Evolutionary conservation across 352 stramenopile genomes (phyloP), one percentile per base, ranked within the genome.

Genomic region (Phytophthora sojae): DNA sequence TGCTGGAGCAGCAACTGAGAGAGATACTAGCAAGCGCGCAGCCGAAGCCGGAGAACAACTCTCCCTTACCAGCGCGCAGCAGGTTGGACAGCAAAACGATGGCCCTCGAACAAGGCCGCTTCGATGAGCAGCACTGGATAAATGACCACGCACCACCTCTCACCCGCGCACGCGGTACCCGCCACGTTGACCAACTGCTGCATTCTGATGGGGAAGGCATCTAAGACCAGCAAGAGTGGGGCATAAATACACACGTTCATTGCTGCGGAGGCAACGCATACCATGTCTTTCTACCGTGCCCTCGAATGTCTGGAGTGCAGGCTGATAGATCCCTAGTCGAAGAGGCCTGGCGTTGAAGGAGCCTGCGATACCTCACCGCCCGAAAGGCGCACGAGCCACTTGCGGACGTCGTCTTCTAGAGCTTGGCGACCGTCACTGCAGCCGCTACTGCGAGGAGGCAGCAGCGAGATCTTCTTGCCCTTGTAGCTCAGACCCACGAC

Each of bases 401-500:
- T 82, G 15, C 78, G 81, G 49, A 87, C 66, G 26, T 77, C 64
- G n/a, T 90, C 75, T 4, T 82, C 49, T 54, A 81, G 19, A 61
- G 44, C 17, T 56, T 56, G 35, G 37, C 59, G 59, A 45, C 51
- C 17, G 11, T 57, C 11, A 44, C 21, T 19, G 15, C 26, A 69
- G 63, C 50, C 69, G 63, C 30, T 57, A 3, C 39, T 56, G 49
- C 56, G 62, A 75, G 53, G 51, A 66, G 75, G 57, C 19, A 83
- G 73, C 47, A 90, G 49, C 19, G 82, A 71, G 7, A 92, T 83
- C 56, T 94, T 94, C 57, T 88, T 88, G 45, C 83, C 85, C 58
- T 87, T 89, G 42, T 79, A 78, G 29, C 77, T 89, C 19, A 86
- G 79, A 0, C 73, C 81, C 11, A 90, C 75, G 21, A 92, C 59